Conservation (phyloP, 1,139 yeast species). For the Suhomyces bribrorum region DNA sequence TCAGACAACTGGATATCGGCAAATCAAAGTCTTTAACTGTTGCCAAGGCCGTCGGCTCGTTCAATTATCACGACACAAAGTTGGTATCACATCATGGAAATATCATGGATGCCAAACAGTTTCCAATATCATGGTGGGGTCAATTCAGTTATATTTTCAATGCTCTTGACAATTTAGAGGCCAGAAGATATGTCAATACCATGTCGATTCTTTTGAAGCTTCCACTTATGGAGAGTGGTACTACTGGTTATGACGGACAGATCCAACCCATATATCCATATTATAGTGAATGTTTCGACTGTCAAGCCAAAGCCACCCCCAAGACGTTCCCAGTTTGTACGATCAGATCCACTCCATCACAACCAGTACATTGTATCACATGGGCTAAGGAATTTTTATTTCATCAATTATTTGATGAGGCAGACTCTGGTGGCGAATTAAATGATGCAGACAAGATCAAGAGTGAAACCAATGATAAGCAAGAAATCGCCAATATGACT, state of each 20-base stretch:
- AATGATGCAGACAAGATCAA: constrained; percentile 46
- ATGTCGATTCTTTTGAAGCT: constrained; percentile 72
- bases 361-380: constrained; percentile 92
- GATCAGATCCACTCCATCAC: constrained; percentile 93
- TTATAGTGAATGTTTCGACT: constrained; percentile 88
- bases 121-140: constrained; percentile 79
- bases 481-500: constrained; percentile 67
- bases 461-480: constrained; percentile 54
- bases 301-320: constrained; percentile 84
- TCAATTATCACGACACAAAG: constrained; percentile 68
- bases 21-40: constrained; percentile 84
- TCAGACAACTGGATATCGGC: constrained; percentile 83
- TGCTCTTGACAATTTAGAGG: constrained; percentile 92
- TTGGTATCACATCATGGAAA: constrained; percentile 84
- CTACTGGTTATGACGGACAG: constrained; percentile 93
- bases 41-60: constrained; percentile 72
- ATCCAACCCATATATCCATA: constrained; percentile 88
- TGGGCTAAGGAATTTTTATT: constrained; percentile 96
- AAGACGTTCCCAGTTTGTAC: constrained; percentile 95
- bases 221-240: constrained; percentile 91
- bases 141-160: constrained; percentile 80
- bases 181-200: constrained; percentile 84
- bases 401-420: constrained; percentile 72
- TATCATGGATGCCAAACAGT: constrained; percentile 72
- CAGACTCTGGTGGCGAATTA: constrained; percentile 25